A percentile compares a stretch with the other conserved stretches of the same genome.
phyloP scores from a whole-genome alignment of 179 eudicot genomes.

The Patellifolia procumbens region DNA sequence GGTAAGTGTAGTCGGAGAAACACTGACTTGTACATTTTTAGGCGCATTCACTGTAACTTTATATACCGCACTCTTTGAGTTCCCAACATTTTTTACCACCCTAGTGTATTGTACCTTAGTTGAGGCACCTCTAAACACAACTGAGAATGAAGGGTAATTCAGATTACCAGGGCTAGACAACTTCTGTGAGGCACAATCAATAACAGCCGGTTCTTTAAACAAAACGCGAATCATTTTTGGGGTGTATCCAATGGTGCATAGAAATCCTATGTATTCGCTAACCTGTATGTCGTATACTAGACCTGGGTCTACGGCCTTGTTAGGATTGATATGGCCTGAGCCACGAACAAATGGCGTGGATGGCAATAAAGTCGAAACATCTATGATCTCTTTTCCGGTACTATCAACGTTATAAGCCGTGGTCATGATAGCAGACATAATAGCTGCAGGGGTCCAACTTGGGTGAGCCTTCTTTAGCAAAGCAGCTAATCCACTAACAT shows the following conservation, averaged over 20 bases:
- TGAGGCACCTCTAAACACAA: slow-evolving; percentile 43
- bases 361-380: slow-evolving; percentile 59
- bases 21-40: slow-evolving; percentile 55
- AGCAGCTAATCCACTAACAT: slow-evolving; percentile 82
- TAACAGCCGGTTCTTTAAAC: slow-evolving; percentile 37
- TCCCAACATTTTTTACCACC: slow-evolving; percentile 74
- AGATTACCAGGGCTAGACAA: slow-evolving; percentile 63
- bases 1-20: slow-evolving; percentile 59
- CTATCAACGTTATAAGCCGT: slow-evolving; percentile 64
- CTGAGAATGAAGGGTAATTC: slow-evolving; percentile 85
- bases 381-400: slow-evolving; percentile 45
- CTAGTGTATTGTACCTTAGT: slow-evolving; percentile 60
- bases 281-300: slow-evolving; percentile 56
- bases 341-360: slow-evolving; percentile 69
- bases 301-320: slow-evolving; percentile 67
- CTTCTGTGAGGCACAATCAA: slow-evolving; percentile 46
- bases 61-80: slow-evolving; percentile 42
- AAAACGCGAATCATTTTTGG: slow-evolving; percentile 52
- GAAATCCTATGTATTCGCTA: slow-evolving; percentile 53
- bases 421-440: slow-evolving; percentile 90
- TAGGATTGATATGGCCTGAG: slow-evolving; percentile 82
- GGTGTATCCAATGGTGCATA: slow-evolving; percentile 68
- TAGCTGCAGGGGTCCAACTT: slow-evolving; percentile 72
- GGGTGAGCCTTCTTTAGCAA: slow-evolving; percentile 75
- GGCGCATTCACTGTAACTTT: slow-evolving; percentile 62